Percentiles rank a stretch among this genome's conserved stretches.
Conservation (phyloP, 108 stramenopile genomes). For the Nitzschia putrida region DNA sequence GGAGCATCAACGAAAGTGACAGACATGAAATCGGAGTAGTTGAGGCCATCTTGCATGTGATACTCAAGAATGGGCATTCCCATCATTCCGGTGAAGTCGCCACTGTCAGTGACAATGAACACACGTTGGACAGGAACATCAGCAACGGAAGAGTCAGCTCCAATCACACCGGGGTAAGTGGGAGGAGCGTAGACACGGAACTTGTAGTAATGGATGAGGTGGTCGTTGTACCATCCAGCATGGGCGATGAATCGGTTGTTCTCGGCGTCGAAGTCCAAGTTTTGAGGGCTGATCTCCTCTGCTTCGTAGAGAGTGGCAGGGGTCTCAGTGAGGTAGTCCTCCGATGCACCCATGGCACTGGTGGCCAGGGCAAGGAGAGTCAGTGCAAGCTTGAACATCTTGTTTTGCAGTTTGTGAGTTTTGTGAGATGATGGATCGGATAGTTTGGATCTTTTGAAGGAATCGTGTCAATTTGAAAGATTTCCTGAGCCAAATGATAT, state of each 20-base stretch:
- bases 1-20: constrained; percentile 22
- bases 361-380: not conserved
- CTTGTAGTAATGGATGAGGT: constrained; percentile 33
- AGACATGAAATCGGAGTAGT: constrained; percentile 31
- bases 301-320: not conserved
- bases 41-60: constrained; percentile 18
- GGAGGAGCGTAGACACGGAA: constrained; percentile 26
- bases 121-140: constrained; percentile 26
- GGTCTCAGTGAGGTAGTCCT: not conserved
- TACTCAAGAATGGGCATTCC: constrained; percentile 37
- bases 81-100: constrained; percentile 25
- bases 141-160: not conserved
- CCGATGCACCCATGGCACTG: not conserved
- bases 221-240: constrained; percentile 33
- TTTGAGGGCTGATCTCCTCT: not conserved
- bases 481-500: too few species aligned
- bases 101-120: constrained; percentile 23
- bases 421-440: too few species aligned
- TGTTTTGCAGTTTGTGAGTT: not conserved
- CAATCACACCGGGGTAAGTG: constrained; percentile 30
- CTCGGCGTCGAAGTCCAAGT: constrained; percentile 19
- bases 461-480: too few species aligned
- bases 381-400: not conserved
- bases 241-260: constrained; percentile 32
- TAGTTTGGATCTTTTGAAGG: too few species aligned